Evolutionary conservation across 1,284 basidiomycete genomes (phyloP), one percentile per base, ranked within the genome.

Genomic region (Austroboletus olivaceoglutinosus): DNA sequence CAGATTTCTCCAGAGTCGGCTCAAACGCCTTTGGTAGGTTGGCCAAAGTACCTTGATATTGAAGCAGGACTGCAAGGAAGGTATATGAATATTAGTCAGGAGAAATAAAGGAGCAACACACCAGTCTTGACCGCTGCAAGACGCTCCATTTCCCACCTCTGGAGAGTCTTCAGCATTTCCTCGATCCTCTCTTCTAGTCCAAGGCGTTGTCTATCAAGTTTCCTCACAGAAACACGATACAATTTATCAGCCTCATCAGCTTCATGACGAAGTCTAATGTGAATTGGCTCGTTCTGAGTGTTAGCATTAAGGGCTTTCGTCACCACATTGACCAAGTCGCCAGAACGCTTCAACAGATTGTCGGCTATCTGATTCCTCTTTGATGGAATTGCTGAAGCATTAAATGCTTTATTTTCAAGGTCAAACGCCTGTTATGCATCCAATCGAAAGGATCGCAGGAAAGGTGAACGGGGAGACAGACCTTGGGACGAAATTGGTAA

Each of bases 111-210:
- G 9, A 64, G 73, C 45, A 56, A 86, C 65, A 22, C 34, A 66
- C 88, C 87, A 3, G 88, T 89, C 75, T 92, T 92, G 53, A 95
- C 81, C 13, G 90, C 89, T 27, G 83, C 73, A 60, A 95, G 73
- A 41, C 93, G 75, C 59, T 95, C 93, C 41, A 78, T 70, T 71
- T 96, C 93, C 90, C 91, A 93, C 55, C 78, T 79, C 69, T 95
- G 91, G 59, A 93, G 76, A 1, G 76, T 67, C 70, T 89, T 91
- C 40, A 95, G 72, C 2, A 82, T 84, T 46, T 91, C 87, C 64
- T 95, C 92, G 47, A 95, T 80, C 46, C 81, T 78, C 65, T 95
- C 91, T 68, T 95, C 93, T 47, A 95, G 78, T 5, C 79, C 83
- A 22, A 94, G 77, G 23, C 93, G 76, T 62, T 90, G 89, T 44